phyloP scores from a whole-genome alignment of 2,329 filamentous ascomycete genomes.

The Elsinoe perseae region DNA sequence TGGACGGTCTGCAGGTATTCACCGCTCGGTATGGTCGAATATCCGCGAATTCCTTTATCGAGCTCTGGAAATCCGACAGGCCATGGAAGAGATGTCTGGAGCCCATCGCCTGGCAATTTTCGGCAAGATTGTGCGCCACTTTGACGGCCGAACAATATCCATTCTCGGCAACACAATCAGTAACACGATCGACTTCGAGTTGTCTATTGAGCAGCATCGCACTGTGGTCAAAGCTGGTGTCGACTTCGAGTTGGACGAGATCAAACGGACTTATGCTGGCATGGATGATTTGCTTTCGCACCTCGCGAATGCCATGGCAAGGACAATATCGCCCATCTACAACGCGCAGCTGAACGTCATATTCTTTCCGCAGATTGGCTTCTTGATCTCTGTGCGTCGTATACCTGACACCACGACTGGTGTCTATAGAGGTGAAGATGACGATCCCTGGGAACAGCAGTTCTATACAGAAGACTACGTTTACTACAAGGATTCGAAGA shows the following conservation, averaged over 20 bases:
- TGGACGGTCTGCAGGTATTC: constrained; percentile 35
- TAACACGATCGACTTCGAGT: constrained; percentile 70
- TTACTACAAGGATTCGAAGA: constrained; percentile 81
- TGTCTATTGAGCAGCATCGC: constrained; percentile 61
- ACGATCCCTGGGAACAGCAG: constrained; percentile 65
- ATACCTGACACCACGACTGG: constrained; percentile 52
- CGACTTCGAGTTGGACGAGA: constrained; percentile 64
- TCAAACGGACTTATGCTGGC: constrained; percentile 70
- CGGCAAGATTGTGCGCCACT: constrained; percentile 51
- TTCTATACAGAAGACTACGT: constrained; percentile 61
- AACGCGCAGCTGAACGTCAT: constrained; percentile 62
- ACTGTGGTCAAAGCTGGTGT: constrained; percentile 67
- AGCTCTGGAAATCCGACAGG: constrained; percentile 60
- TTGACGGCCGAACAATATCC: constrained; percentile 54
- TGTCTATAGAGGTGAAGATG: constrained; percentile 53
- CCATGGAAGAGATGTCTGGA: constrained; percentile 50
- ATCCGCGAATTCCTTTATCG: constrained; percentile 65
- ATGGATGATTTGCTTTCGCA: constrained; percentile 65
- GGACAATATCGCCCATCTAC: constrained; percentile 52
- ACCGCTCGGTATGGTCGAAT: constrained; percentile 57
- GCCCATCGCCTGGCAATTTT: constrained; percentile 47
- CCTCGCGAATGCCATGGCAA: constrained; percentile 57
- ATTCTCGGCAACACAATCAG: constrained; percentile 63
- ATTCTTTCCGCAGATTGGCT: constrained; percentile 87
- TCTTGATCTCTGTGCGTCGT: constrained; percentile 66